Base-by-base conservation (phyloP, 2,329 filamentous ascomycete genomes). In the Aspergillus sp. region DNA sequence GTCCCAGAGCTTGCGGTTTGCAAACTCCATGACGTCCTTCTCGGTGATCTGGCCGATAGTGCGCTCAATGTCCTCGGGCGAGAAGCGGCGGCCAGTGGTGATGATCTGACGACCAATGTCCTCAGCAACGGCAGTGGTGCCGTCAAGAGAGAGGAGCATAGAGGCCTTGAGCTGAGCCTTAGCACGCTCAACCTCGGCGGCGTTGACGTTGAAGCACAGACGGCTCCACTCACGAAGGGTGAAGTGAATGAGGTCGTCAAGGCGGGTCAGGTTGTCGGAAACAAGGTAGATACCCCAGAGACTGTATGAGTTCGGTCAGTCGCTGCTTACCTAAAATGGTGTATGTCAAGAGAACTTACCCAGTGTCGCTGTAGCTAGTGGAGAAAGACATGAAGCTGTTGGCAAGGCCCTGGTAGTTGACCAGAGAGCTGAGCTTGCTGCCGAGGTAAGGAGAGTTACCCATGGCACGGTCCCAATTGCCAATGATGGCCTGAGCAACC, bases 371-470 rank as follows among this genome's bases (percentile, higher is more conserved):
- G 78, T 98, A 98, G 80, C 89, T 95, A 60, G 93, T 98, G 58
- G 90, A 96, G 79, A 98, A 98, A 79, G 88, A 95, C 94, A 98
- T 98, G 82, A 96, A 98, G 83, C 90, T 96, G 80, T 95, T 98
- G 73, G 93, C 93, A 54, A 98, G 82, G 72, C 90, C 85, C 76
- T 97, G 83, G 75, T 95, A 85, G 80, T 94, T 88, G 60, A 98
- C 85, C 65, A 93, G 89, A 58, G 86, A 84, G 79, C 89, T 95
- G 64, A 98, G 88, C 82, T 94, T 96, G 87, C 90, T 95, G 64
- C 94, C 93, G 68, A 96, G 86, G 79, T 96, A 93, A 58, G 90
- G 86, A 51, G 93, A 93, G 74, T 93, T 95, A 68, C 94, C 93
- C 84, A 97, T 91, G 61, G 93, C 88, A 76, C 93, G 93, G 78